A percentile compares a stretch with the other conserved stretches of the same genome.
Conservation (phyloP, 2,329 filamentous ascomycete species). For the Trichoderma sp. region DNA sequence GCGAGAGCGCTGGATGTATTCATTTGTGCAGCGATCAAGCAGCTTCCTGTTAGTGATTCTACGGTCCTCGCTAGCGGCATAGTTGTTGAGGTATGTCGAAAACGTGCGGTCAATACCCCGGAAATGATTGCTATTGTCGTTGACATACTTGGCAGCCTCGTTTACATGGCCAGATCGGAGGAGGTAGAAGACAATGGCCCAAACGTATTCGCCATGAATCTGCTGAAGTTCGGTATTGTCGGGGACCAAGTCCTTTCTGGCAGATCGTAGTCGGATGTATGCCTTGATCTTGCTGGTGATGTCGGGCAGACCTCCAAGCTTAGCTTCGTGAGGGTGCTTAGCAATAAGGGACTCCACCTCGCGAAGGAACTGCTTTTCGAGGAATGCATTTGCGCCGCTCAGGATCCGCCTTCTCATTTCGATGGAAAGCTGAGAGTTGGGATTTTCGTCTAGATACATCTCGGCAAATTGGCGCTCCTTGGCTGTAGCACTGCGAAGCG, state of each 20-base stretch:
- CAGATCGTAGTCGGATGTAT: conserved; percentile 78
- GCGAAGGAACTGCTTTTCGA: conserved; percentile 78
- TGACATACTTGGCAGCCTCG: conserved; percentile 85
- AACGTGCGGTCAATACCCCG: conserved; percentile 89
- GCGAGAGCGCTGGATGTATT: conserved; percentile 81
- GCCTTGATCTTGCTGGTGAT: conserved; percentile 88
- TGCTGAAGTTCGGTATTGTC: conserved; percentile 79
- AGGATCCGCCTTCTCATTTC: conserved; percentile 77
- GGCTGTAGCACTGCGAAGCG: conserved; percentile 61
- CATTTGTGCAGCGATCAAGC: conserved; percentile 83
- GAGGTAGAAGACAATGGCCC: conserved; percentile 92
- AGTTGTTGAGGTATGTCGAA: conserved; percentile 80
- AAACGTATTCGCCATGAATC: conserved; percentile 79
- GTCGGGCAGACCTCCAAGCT: conserved; percentile 83
- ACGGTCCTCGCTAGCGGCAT: conserved; percentile 72
- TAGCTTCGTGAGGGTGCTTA: conserved; percentile 84
- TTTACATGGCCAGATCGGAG: conserved; percentile 78
- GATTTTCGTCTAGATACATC: conserved; percentile 73
- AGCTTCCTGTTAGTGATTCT: conserved; percentile 70
- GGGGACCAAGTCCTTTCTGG: conserved; percentile 78
- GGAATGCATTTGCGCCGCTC: conserved; percentile 71
- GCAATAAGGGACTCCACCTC: conserved; percentile 75
- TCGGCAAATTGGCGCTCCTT: conserved; percentile 73
- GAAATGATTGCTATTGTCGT: conserved; percentile 75
- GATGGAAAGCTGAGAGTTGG: conserved; percentile 61